A percentile compares a stretch with the other conserved stretches of the same genome.
Conservation (phyloP, 2,329 filamentous ascomycete genomes). For the Lachnellula hyalina region DNA sequence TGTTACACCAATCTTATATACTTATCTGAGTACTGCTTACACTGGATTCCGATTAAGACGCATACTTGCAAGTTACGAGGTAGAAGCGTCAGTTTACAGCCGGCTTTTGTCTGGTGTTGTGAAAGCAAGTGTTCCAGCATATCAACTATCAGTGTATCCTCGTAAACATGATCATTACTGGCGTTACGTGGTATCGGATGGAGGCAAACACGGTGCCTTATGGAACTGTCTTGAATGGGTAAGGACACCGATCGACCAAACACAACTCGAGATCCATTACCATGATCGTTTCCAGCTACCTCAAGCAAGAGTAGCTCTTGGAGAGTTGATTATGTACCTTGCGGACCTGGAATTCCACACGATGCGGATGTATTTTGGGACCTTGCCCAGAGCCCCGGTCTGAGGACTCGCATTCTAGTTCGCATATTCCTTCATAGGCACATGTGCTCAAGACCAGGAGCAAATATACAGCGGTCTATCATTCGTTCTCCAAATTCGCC, state of each 20-base stretch:
- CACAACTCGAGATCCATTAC: not conserved
- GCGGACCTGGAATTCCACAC: not conserved
- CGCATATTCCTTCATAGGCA: not conserved
- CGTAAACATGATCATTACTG: not conserved
- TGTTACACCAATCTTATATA: conserved; percentile 1
- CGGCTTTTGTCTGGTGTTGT: conserved; percentile 1
- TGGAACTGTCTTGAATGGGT: conserved; percentile 4
- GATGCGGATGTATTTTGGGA: not conserved
- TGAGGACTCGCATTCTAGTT: not conserved
- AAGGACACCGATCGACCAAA: not conserved
- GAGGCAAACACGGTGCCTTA: conserved; percentile 2
- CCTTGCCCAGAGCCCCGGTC: not conserved
- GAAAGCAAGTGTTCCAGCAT: not conserved
- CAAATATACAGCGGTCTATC: not conserved
- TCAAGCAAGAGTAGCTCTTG: not conserved
- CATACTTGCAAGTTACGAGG: not conserved
- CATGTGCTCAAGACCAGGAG: not conserved
- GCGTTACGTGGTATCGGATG: not conserved
- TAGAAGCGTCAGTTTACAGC: not conserved
- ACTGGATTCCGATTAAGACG: not conserved
- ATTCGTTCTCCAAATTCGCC: not conserved
- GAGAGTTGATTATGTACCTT: not conserved
- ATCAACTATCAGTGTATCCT: not conserved
- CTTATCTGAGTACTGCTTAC: conserved; percentile 1
- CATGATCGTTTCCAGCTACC: conserved; percentile 3